These are phyloP conservation scores for Elaeis oleifera DNA, from an alignment of 202 grass and related monocot genomes.

Conservation along the genomic window DNA sequence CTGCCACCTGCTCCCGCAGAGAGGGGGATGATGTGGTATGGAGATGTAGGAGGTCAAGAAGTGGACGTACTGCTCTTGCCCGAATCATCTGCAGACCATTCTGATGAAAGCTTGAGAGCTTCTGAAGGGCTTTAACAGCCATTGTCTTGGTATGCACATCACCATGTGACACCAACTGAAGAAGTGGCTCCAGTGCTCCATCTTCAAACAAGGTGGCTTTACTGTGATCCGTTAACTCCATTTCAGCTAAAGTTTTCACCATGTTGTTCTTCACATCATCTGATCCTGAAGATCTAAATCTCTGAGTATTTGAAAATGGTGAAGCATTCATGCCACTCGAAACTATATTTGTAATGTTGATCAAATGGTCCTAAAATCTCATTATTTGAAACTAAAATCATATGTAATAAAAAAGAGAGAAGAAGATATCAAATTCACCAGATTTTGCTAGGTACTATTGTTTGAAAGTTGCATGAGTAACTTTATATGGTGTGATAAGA, in stretches of 20 bases:
- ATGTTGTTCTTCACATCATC: constrained; percentile 1
- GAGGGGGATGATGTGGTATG: background rate
- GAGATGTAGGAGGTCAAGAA: background rate
- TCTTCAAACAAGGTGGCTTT: constrained; percentile 6
- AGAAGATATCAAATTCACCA: too few species aligned
- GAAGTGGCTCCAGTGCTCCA: background rate
- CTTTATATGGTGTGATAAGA: too few species aligned
- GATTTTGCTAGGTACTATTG: too few species aligned
- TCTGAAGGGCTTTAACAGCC: constrained; percentile 4
- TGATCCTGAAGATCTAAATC: constrained; percentile 5
- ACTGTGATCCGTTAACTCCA: constrained; percentile 8
- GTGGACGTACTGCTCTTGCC: background rate
- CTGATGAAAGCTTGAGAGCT: constrained; percentile 3
- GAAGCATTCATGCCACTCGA: background rate
- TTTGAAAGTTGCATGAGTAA: too few species aligned
- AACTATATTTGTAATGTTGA: too few species aligned
- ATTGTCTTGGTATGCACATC: background rate
- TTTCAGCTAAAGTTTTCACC: constrained; percentile 5
- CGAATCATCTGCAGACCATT: constrained; percentile 5
- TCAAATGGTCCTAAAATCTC: too few species aligned
- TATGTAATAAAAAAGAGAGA: too few species aligned
- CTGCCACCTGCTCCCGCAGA: background rate
- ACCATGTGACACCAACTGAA: background rate
- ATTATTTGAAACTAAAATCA: too few species aligned
- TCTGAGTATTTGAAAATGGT: background rate